phyloP scores from a whole-genome alignment of 2,329 filamentous ascomycete species.

The Trichoderma koningiopsis region DNA sequence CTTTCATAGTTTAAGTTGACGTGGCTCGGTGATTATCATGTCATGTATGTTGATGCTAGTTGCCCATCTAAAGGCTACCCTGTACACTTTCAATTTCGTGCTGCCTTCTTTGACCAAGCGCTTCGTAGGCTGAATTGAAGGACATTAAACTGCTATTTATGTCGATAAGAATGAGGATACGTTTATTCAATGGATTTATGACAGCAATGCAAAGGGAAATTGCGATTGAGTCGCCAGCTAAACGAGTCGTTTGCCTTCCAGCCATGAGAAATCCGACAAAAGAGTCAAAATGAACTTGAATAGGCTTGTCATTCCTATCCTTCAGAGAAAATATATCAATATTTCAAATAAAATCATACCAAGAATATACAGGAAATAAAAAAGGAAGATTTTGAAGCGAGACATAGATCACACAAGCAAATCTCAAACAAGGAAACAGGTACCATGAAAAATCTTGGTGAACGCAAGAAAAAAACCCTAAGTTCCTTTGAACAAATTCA shows the following conservation, averaged over 20 bases:
- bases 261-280: background rate
- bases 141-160: background rate
- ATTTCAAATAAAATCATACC: rapidly evolving
- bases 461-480: background rate
- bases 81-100: background rate
- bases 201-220: too few relatives aligned
- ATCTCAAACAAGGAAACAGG: background rate
- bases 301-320: too few relatives aligned
- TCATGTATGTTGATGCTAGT: background rate
- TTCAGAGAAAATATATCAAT: too few relatives aligned
- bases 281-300: background rate
- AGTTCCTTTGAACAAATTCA: background rate
- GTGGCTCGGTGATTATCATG: background rate
- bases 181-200: background rate
- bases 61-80: background rate
- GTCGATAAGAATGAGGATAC: background rate
- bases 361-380: too few relatives aligned
- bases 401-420: too few relatives aligned
- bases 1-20: background rate
- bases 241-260: background rate
- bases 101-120: background rate
- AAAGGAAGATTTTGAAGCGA: too few relatives aligned
- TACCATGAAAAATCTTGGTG: background rate
- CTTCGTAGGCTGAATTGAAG: background rate
- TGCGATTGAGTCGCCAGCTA: background rate